Conservation (phyloP, 1,284 basidiomycete species). For the Malassezia cuniculi region DNA sequence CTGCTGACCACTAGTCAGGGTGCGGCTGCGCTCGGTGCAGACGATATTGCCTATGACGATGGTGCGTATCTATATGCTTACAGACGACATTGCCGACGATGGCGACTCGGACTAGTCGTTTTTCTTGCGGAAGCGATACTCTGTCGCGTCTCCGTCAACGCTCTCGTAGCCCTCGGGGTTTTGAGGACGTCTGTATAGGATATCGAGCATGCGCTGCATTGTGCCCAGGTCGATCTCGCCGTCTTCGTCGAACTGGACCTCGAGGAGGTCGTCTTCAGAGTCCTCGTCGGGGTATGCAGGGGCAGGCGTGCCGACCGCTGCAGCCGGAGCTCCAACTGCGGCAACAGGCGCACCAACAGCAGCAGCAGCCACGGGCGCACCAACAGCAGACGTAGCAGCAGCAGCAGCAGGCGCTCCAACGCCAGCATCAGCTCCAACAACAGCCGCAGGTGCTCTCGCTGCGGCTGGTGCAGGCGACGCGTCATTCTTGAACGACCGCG, state of each 20-base stretch:
- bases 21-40: constrained; percentile 19
- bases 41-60: constrained; percentile 23
- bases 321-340: too few relatives aligned
- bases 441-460: too few relatives aligned
- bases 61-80: too few relatives aligned
- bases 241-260: constrained; percentile 30
- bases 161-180: constrained; percentile 8
- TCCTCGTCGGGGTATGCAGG: too few relatives aligned
- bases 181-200: constrained; percentile 18
- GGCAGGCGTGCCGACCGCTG: too few relatives aligned
- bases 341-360: too few relatives aligned
- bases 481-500: background rate
- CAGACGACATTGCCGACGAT: constrained; percentile 9
- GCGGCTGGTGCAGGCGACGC: too few relatives aligned
- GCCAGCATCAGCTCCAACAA: too few relatives aligned
- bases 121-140: constrained; percentile 11
- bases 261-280: constrained; percentile 10
- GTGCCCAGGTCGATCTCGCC: constrained; percentile 31
- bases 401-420: too few relatives aligned
- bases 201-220: constrained; percentile 31
- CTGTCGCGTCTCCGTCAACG: constrained; percentile 1
- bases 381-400: too few relatives aligned
- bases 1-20: constrained; percentile 24
- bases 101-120: background rate
- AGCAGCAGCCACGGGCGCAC: too few relatives aligned